Percentiles rank a stretch among this genome's conserved stretches.
These are phyloP conservation scores for Yarrowia divulgata DNA, from an alignment of 805 yeast genomes.

Conservation along the genomic window DNA sequence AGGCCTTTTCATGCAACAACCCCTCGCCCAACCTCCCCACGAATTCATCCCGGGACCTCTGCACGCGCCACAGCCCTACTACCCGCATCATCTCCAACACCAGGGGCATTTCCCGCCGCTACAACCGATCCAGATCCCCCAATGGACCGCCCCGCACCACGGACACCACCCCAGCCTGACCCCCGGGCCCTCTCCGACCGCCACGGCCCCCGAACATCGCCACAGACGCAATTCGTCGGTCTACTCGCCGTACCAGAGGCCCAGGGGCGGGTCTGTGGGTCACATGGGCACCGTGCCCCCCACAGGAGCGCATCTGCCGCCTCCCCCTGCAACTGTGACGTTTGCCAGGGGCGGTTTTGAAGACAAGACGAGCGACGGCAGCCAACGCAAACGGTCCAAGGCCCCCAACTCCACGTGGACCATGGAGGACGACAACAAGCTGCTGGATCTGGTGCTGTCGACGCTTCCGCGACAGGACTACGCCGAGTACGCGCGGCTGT, in stretches of 20 bases:
- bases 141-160: constrained; percentile 30
- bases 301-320: not conserved
- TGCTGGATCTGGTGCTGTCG: constrained; percentile 48
- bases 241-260: constrained; percentile 36
- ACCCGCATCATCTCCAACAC: constrained; percentile 35
- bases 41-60: constrained; percentile 13
- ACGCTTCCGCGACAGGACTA: constrained; percentile 50
- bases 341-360: constrained; percentile 30
- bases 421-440: constrained; percentile 48
- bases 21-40: not conserved
- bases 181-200: constrained; percentile 25
- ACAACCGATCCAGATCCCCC: constrained; percentile 35
- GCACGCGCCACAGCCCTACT: constrained; percentile 29
- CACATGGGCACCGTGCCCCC: constrained; percentile 3
- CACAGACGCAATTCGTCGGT: constrained; percentile 35
- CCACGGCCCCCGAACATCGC: constrained; percentile 24
- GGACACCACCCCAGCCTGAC: constrained; percentile 33
- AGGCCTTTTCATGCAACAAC: not conserved
- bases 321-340: constrained; percentile 23
- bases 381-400: constrained; percentile 45
- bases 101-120: constrained; percentile 18
- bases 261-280: constrained; percentile 32
- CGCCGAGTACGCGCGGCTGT: constrained; percentile 48
- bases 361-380: constrained; percentile 36
- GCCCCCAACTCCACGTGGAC: constrained; percentile 51